Evolutionary conservation across 2,329 filamentous ascomycete genomes (phyloP).

Genomic region (Alternaria solani): DNA sequence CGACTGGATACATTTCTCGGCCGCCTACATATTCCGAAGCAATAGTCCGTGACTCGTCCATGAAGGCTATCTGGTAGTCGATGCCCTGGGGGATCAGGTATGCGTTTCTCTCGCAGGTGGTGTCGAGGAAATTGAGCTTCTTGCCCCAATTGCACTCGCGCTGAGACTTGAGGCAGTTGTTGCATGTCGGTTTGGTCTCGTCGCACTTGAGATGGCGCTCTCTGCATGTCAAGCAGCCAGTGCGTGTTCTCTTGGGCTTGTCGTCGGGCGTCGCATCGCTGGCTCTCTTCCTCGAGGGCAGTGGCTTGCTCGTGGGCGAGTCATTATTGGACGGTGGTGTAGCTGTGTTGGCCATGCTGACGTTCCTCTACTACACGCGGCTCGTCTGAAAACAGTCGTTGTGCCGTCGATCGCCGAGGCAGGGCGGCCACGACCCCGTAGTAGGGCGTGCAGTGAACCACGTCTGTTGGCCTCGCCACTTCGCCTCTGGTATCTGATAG

Average conservation of each 20-base stretch:
- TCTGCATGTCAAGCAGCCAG: conserved; percentile 88
- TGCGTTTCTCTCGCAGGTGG: conserved; percentile 73
- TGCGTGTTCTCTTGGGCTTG: conserved; percentile 87
- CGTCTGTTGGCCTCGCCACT: conserved; percentile 9
- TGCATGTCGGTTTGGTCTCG: conserved; percentile 70
- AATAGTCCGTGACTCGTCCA: conserved; percentile 88
- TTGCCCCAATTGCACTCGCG: conserved; percentile 86
- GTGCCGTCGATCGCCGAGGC: conserved; percentile 7
- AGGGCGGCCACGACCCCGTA: conserved; percentile 13
- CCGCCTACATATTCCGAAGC: conserved; percentile 90
- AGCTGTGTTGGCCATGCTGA: conserved; percentile 30
- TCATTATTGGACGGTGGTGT: conserved; percentile 33
- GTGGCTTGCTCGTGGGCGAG: conserved; percentile 28
- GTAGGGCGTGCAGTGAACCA: conserved; percentile 13
- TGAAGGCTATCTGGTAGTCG: conserved; percentile 78
- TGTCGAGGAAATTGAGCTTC: conserved; percentile 90
- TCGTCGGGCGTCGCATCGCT: conserved; percentile 41
- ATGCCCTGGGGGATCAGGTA: conserved; percentile 51
- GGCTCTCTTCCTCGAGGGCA: conserved; percentile 30
- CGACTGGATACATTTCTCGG: conserved; percentile 71
- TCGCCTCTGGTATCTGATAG: conserved; percentile 1
- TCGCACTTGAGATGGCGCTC: conserved; percentile 93
- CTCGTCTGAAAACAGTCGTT: conserved; percentile 5
- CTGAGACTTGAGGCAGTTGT: conserved; percentile 89
- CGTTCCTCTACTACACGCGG: not conserved